Conservation (phyloP, 441 rosid species). For the Adansonia rubrostipa region DNA sequence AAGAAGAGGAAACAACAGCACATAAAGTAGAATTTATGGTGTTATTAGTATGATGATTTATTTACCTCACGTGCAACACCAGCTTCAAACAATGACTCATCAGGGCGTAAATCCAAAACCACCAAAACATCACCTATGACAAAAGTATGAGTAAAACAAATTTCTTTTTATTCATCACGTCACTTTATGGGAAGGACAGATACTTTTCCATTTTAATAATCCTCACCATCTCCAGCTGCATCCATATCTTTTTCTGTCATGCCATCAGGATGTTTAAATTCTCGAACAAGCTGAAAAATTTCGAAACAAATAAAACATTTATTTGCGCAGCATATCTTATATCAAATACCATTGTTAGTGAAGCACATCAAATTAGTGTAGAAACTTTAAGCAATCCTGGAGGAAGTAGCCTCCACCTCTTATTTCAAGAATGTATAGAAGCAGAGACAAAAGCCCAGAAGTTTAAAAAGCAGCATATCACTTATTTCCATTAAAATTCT, state of each 20-base stretch:
- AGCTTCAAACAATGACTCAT: slow-evolving; percentile 87
- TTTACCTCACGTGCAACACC: slow-evolving; percentile 97
- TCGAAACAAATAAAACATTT: background rate
- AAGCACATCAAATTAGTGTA: slow-evolving; percentile 9
- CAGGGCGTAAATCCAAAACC: slow-evolving; percentile 82
- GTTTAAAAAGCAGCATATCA: background rate
- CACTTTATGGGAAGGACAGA: slow-evolving; percentile 7
- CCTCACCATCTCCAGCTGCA: slow-evolving; percentile 92
- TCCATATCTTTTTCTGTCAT: slow-evolving; percentile 82
- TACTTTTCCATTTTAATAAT: background rate
- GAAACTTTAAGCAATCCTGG: background rate
- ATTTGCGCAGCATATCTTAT: slow-evolving; percentile 6
- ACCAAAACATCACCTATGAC: slow-evolving; percentile 92
- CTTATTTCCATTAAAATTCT: slow-evolving; percentile 8
- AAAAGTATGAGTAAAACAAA: background rate
- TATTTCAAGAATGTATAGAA: background rate
- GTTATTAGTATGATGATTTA: slow-evolving; percentile 8
- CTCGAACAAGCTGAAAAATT: slow-evolving; percentile 72
- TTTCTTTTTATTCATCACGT: background rate
- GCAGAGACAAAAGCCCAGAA: background rate
- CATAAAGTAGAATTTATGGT: background rate
- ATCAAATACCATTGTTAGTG: background rate
- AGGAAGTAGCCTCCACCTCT: slow-evolving; percentile 22
- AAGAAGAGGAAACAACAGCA: background rate
- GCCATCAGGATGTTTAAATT: slow-evolving; percentile 85